Evolutionary conservation across 768 basidiomycete genomes (phyloP), one percentile per base, ranked within the genome.

Genomic region (Suillus plorans): DNA sequence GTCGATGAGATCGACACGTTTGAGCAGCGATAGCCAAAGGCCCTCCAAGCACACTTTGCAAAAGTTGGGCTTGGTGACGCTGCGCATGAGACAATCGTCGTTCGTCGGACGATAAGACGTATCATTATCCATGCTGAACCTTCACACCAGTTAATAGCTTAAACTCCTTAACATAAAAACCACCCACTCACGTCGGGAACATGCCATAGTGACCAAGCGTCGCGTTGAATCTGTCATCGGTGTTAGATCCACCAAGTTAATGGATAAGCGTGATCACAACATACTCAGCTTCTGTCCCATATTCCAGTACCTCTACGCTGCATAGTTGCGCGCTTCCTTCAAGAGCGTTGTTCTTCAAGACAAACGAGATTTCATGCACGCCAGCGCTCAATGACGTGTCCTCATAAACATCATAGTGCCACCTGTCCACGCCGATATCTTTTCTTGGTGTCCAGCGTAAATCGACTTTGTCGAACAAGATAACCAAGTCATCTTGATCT

Each of bases 101-200:
- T 92, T 91, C 3, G 91, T 93, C 4, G 92, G 92, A n/a, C 92
- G 84, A 75, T 89, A 93, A 4, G 84, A 83, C 0, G 89, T 92
- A 60, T 74, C 73, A 69, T 92, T 91, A 61, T 74, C 61, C 45
- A 78, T 73, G 41, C 87, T 80, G 71, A 83, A 92, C 22, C 90
- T 91, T 66, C 22, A 50, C 25, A 31, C 31, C 25, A 28, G 0
- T 14, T 12, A 53, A 52, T 44, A 8, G 13, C 41, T 63, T 37
- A 49, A 44, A 25, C 14, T 34, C 47, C 18, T 55, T 55, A 13
- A 52, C 14, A 12, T 34, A 31, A 57, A 52, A 5, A 5, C 37
- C 6, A 4, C 25, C 36, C 6, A 77, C 87, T 64, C 67, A 91
- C 89, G 92, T 93, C 12, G 92, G 91, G 73, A 86, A 94, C 37